Percentiles rank a stretch among this genome's conserved stretches.
phyloP scores from a whole-genome alignment of 2,329 filamentous ascomycete genomes.

The Botrytis deweyae region DNA sequence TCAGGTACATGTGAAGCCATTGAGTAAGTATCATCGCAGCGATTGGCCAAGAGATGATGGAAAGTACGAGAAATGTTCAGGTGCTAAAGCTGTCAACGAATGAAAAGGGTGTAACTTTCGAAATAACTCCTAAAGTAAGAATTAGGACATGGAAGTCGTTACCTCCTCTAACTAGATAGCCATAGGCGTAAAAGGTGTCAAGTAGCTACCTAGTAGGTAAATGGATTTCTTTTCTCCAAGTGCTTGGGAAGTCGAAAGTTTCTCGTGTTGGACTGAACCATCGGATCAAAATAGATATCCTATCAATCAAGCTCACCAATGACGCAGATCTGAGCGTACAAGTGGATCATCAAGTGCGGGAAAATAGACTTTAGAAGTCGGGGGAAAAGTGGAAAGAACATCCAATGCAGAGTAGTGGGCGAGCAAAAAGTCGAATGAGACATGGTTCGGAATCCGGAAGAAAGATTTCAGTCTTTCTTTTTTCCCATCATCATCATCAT shows the following conservation, averaged over 20 bases:
- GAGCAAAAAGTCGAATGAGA: background rate
- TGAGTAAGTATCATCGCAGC: background rate
- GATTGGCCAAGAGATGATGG: background rate
- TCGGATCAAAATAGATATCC: constrained; percentile 13
- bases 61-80: background rate
- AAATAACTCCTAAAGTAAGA: background rate
- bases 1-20: constrained; percentile 2
- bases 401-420: background rate
- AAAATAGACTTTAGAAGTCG: background rate
- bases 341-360: background rate
- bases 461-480: background rate
- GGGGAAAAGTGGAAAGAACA: background rate
- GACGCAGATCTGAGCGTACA: background rate
- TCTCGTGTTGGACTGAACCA: constrained; percentile 14
- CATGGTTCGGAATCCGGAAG: background rate
- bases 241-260: background rate
- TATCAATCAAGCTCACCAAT: constrained; percentile 7
- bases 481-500: background rate
- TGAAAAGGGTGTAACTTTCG: background rate
- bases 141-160: background rate
- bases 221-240: background rate
- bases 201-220: background rate
- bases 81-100: background rate
- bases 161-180: background rate
- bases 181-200: background rate